Conservation (phyloP, 371 early-diverging fungal genomes). For the Mucor lusitanicus region DNA sequence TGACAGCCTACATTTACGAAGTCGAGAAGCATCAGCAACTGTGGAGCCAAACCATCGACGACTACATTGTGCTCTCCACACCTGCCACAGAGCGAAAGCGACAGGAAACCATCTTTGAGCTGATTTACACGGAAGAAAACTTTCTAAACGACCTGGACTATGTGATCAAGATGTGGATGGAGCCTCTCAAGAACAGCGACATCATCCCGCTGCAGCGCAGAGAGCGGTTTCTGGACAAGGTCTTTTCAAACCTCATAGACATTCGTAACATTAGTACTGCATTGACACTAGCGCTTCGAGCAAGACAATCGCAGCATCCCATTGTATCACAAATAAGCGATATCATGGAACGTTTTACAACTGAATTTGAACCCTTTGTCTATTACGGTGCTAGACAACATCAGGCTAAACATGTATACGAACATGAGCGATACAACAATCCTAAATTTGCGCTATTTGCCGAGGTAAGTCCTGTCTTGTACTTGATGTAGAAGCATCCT, state of each 20-base stretch:
- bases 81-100: conserved; percentile 74
- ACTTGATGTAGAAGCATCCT: not conserved
- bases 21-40: conserved; percentile 24
- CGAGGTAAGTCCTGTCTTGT: conserved; percentile 46
- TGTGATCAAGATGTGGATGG: conserved; percentile 64
- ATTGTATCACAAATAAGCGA: conserved; percentile 88
- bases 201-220: conserved; percentile 65
- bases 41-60: conserved; percentile 70
- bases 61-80: conserved; percentile 69
- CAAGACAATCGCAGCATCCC: conserved; percentile 73
- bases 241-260: conserved; percentile 82
- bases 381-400: conserved; percentile 87
- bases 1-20: conserved; percentile 20
- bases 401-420: conserved; percentile 60
- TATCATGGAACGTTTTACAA: conserved; percentile 72
- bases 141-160: conserved; percentile 72
- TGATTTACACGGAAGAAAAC: conserved; percentile 86
- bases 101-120: conserved; percentile 89
- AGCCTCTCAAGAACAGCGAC: conserved; percentile 67
- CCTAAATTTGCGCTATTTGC: conserved; percentile 39
- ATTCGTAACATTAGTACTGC: conserved; percentile 72
- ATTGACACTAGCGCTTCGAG: conserved; percentile 66
- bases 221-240: conserved; percentile 71
- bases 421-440: conserved; percentile 36
- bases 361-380: conserved; percentile 77